Conservation (phyloP, 1,139 yeast genomes). For the Sugiyamaella xylanicola region DNA sequence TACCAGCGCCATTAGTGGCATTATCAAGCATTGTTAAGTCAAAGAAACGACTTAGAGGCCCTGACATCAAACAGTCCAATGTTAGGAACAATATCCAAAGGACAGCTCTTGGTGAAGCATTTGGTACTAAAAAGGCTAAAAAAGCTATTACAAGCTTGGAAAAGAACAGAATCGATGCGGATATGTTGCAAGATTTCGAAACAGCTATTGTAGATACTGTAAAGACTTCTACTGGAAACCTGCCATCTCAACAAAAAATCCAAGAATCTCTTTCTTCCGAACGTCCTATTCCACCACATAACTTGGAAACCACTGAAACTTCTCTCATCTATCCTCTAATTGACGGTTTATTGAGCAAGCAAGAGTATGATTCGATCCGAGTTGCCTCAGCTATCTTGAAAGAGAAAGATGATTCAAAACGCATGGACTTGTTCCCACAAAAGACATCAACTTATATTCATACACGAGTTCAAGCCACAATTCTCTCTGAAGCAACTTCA, state of each 20-base stretch:
- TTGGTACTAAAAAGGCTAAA: constrained; percentile 96
- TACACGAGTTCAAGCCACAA: constrained; percentile 49
- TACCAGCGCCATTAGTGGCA: constrained; percentile 61
- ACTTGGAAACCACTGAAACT: constrained; percentile 73
- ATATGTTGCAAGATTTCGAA: constrained; percentile 70
- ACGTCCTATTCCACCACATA: constrained; percentile 81
- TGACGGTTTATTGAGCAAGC: constrained; percentile 64
- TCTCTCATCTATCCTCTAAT: constrained; percentile 77
- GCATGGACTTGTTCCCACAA: constrained; percentile 64
- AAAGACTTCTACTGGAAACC: constrained; percentile 63
- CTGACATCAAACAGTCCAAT: constrained; percentile 51
- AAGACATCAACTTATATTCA: constrained; percentile 57
- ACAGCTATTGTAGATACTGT: constrained; percentile 82
- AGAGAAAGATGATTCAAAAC: constrained; percentile 53
- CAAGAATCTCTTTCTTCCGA: constrained; percentile 58
- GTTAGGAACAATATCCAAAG: constrained; percentile 58
- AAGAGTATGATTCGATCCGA: constrained; percentile 66
- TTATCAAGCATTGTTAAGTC: constrained; percentile 49
- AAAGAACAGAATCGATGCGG: constrained; percentile 84
- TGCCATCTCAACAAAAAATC: constrained; percentile 69
- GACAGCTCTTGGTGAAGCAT: constrained; percentile 87
- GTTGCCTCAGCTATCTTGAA: constrained; percentile 54
- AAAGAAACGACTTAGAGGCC: constrained; percentile 52
- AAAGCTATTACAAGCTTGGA: constrained; percentile 81
- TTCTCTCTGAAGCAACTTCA: constrained; percentile 37